Evolutionary conservation across 192 early-diverging fungal species (phyloP).

Genomic region (Umbelopsis sp.): DNA sequence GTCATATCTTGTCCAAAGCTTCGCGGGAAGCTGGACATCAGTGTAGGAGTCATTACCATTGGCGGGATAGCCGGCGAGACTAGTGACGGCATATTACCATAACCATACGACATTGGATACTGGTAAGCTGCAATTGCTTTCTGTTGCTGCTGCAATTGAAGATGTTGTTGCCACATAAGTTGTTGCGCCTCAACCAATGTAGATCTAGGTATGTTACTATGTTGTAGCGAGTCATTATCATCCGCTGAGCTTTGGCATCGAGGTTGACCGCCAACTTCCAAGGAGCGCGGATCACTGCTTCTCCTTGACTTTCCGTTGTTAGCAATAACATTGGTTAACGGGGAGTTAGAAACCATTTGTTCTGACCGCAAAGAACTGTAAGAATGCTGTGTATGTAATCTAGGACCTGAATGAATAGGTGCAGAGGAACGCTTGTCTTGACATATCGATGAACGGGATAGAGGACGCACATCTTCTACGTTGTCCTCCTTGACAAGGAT

Average conservation of each 20-base stretch:
- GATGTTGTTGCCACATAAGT: constrained; percentile 8
- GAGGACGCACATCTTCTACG: neutral
- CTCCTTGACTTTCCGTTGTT: neutral
- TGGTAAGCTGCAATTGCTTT: constrained; percentile 11
- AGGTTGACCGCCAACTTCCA: neutral
- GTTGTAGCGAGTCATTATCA: neutral
- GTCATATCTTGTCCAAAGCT: neutral
- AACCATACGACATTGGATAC: constrained; percentile 1
- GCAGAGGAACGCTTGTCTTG: neutral
- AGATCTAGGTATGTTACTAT: neutral
- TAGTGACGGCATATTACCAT: neutral
- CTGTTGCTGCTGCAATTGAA: constrained; percentile 6
- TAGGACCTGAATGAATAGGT: neutral
- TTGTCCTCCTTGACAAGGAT: neutral
- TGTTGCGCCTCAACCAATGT: neutral
- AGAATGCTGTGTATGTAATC: neutral
- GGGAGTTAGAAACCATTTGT: neutral
- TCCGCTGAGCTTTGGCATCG: neutral
- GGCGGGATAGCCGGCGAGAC: constrained; percentile 4
- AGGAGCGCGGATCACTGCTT: constrained; percentile 9
- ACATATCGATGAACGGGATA: neutral
- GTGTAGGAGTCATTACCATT: neutral
- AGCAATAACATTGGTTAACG: neutral
- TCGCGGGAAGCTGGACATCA: constrained; percentile 8
- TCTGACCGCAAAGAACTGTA: constrained; percentile 1